Evolutionary conservation across 768 basidiomycete genomes (phyloP).

Genomic region (Scleroderma bovista): DNA sequence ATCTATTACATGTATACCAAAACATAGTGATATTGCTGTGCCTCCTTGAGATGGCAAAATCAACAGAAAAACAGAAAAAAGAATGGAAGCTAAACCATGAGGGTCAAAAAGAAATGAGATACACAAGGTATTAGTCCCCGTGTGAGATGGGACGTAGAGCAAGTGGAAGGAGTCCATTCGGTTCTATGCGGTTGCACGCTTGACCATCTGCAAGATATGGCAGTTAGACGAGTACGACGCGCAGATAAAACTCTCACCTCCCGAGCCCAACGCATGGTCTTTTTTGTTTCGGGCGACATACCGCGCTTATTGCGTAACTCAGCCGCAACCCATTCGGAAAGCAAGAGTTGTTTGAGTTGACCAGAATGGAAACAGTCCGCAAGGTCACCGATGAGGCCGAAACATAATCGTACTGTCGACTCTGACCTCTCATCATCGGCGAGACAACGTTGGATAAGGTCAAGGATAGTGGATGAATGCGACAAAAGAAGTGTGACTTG

Average conservation of each 20-base stretch:
- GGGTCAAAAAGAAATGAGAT: conserved; percentile 5
- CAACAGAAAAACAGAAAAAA: conserved; percentile 17
- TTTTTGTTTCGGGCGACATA: conserved; percentile 74
- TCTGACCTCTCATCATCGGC: conserved; percentile 83
- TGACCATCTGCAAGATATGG: conserved; percentile 56
- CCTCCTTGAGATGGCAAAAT: conserved; percentile 71
- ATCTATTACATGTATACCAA: conserved; percentile 57
- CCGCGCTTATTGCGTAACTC: conserved; percentile 72
- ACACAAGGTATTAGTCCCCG: conserved; percentile 41
- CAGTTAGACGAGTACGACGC: not conserved
- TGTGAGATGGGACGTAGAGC: conserved; percentile 32
- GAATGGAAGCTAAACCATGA: conserved; percentile 11
- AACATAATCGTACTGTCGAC: conserved; percentile 61
- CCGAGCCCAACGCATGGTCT: conserved; percentile 88
- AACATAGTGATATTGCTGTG: conserved; percentile 42
- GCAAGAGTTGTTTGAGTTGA: conserved; percentile 72
- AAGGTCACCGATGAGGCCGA: conserved; percentile 90
- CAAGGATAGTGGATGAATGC: conserved; percentile 69
- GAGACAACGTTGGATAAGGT: conserved; percentile 74
- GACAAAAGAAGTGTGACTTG: conserved; percentile 43
- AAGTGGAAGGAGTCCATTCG: conserved; percentile 13
- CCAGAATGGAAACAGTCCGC: conserved; percentile 83
- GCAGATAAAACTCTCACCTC: conserved; percentile 50
- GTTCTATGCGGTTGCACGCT: conserved; percentile 68
- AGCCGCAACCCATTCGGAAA: conserved; percentile 72